Conservation (phyloP, 495 filamentous ascomycete species). For the Aspergillus indologenus region DNA sequence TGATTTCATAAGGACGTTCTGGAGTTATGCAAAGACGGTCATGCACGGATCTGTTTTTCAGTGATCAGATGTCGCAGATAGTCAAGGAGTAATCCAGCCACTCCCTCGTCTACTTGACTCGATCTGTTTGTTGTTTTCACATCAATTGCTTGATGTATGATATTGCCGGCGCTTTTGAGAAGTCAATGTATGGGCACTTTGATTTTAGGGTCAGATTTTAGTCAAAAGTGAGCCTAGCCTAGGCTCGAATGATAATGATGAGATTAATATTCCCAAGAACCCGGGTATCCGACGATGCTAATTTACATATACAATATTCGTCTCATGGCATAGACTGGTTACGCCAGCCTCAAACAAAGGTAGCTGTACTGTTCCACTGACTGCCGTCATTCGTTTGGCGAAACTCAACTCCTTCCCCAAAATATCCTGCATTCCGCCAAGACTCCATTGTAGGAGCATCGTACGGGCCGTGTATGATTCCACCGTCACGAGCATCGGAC, state of each 20-base stretch:
- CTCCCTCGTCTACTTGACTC: slow-evolving; percentile 20
- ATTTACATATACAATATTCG: slow-evolving; percentile 6
- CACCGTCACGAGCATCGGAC: slow-evolving; percentile 83
- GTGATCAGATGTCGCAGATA: slow-evolving; percentile 10
- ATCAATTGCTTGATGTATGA: slow-evolving; percentile 46
- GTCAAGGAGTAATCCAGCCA: slow-evolving; percentile 19
- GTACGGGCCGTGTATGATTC: slow-evolving; percentile 78
- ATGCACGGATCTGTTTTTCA: slow-evolving; percentile 17
- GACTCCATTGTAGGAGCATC: slow-evolving; percentile 78
- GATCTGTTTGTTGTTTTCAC: slow-evolving; percentile 28
- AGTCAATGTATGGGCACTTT: slow-evolving; percentile 23
- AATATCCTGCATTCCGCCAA: slow-evolving; percentile 90
- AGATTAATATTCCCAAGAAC: slow-evolving; percentile 12
- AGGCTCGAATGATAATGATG: slow-evolving; percentile 23
- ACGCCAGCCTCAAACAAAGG: slow-evolving; percentile 53
- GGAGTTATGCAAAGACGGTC: slow-evolving; percentile 20
- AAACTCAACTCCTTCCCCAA: slow-evolving; percentile 92
- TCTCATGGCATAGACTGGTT: not conserved
- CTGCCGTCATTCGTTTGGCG: slow-evolving; percentile 54
- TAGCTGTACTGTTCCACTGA: slow-evolving; percentile 59
- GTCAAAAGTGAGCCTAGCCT: slow-evolving; percentile 17
- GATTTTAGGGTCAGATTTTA: slow-evolving; percentile 27
- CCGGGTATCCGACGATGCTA: slow-evolving; percentile 13
- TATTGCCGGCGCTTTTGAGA: slow-evolving; percentile 45
- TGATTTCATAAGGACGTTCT: slow-evolving; percentile 24